phyloP scores from a whole-genome alignment of 352 stramenopile genomes.

The Pythium vanterpoolii region DNA sequence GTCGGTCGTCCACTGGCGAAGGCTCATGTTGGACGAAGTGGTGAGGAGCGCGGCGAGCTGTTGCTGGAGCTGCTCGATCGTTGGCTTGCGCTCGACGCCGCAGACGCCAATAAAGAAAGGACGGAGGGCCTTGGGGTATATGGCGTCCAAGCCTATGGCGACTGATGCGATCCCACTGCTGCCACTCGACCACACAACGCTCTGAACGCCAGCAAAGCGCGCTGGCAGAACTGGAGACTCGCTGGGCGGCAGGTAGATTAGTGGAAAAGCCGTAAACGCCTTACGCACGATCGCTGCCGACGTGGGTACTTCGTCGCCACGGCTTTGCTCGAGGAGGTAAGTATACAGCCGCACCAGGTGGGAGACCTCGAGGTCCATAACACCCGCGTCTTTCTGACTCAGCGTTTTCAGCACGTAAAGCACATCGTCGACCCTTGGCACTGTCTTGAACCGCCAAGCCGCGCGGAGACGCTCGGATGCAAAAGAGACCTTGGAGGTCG shows the following conservation, averaged over 20 bases:
- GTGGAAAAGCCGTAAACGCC: slow-evolving; percentile 9
- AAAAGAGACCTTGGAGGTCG: slow-evolving; percentile 21
- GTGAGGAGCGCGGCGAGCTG: neutral
- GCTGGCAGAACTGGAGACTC: neutral
- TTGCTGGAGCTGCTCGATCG: slow-evolving; percentile 37
- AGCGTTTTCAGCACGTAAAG: slow-evolving; percentile 34
- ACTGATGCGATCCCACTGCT: slow-evolving; percentile 22
- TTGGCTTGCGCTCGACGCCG: slow-evolving; percentile 60
- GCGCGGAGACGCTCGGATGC: slow-evolving; percentile 30
- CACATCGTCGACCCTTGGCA: slow-evolving; percentile 37
- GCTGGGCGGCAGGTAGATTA: slow-evolving; percentile 9
- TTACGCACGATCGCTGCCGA: slow-evolving; percentile 8
- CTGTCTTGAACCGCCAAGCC: slow-evolving; percentile 33
- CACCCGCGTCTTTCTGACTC: neutral
- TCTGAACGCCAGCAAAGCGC: slow-evolving; percentile 2
- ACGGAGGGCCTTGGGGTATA: slow-evolving; percentile 49
- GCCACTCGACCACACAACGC: slow-evolving; percentile 22
- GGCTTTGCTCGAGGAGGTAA: slow-evolving; percentile 21
- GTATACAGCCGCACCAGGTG: slow-evolving; percentile 16
- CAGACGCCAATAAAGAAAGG: slow-evolving; percentile 67
- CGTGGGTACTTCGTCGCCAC: slow-evolving; percentile 1
- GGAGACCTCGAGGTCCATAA: neutral
- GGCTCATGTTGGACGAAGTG: neutral
- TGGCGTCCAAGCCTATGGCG: slow-evolving; percentile 31
- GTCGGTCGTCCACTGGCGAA: slow-evolving; percentile 25